Percentiles rank a stretch among this genome's conserved stretches.
Evolutionary conservation across 768 basidiomycete genomes (phyloP).

Genomic region (Suillus decipiens): DNA sequence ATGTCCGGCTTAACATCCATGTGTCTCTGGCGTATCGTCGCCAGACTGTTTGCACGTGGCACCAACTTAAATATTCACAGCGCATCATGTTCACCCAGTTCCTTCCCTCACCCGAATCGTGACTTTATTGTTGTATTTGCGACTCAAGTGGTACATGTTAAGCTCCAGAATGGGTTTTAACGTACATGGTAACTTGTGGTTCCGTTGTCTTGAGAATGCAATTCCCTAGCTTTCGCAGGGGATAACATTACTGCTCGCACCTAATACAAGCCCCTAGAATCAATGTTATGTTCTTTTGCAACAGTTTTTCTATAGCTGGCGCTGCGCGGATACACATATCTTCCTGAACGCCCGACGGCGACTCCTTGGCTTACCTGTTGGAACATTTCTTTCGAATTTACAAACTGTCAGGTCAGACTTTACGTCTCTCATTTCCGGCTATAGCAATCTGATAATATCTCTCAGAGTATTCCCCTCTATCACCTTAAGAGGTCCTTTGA

Average conservation of each 20-base stretch:
- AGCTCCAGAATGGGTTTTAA: conserved; percentile 39
- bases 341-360: not conserved
- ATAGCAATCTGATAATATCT: not conserved
- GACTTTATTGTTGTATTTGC: conserved; percentile 3
- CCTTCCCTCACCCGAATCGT: not conserved
- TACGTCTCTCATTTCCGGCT: not conserved
- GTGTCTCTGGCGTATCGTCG: not conserved
- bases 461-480: too few species aligned
- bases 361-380: not conserved
- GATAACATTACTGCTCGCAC: not conserved
- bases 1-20: not conserved
- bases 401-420: too few species aligned
- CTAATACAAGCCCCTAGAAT: not conserved
- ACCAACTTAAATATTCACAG: not conserved
- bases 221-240: not conserved
- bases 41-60: not conserved
- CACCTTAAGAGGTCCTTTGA: conserved; percentile 33
- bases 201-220: not conserved
- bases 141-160: conserved; percentile 28
- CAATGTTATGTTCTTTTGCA: not conserved
- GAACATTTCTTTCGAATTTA: too few species aligned
- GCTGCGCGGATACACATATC: not conserved
- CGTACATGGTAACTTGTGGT: conserved; percentile 20
- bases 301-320: not conserved
- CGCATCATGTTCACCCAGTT: not conserved